Conservation (phyloP, 1,284 basidiomycete species). For the Cutaneotrichosporon sp. region DNA sequence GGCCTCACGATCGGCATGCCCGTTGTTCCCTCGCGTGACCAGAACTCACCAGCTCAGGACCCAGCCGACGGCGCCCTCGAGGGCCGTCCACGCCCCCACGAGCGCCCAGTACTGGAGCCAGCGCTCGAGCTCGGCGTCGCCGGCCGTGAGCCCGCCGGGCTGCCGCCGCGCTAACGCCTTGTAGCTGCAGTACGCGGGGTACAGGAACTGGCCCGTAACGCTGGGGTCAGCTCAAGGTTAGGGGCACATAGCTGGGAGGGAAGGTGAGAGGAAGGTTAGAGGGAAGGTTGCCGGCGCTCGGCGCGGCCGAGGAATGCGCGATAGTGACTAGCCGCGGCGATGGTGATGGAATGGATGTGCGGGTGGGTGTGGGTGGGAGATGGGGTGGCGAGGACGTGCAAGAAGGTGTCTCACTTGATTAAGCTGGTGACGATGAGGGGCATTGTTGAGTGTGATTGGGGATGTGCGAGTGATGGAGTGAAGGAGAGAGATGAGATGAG, state of each 20-base stretch:
- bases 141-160: slow-evolving; percentile 61
- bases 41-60: slow-evolving; percentile 66
- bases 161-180: slow-evolving; percentile 62
- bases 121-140: slow-evolving; percentile 56
- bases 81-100: slow-evolving; percentile 63
- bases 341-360: too few relatives aligned
- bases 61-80: slow-evolving; percentile 70
- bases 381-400: neutral
- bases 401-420: slow-evolving; percentile 13
- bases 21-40: too few relatives aligned
- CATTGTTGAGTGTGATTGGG: slow-evolving; percentile 9
- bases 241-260: slow-evolving; percentile 1
- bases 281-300: neutral
- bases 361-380: neutral
- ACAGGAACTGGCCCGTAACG: slow-evolving; percentile 49
- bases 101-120: slow-evolving; percentile 60
- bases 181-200: slow-evolving; percentile 55
- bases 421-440: slow-evolving; percentile 17
- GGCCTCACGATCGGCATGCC: too few relatives aligned
- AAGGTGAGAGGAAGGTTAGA: neutral
- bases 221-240: slow-evolving; percentile 38
- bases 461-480: neutral
- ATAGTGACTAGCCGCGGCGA: too few relatives aligned
- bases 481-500: neutral
- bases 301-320: too few relatives aligned